Percentiles rank a stretch among this genome's conserved stretches.
Evolutionary conservation across 2,329 filamentous ascomycete genomes (phyloP).

Genomic region (Fusarium verticillioides): DNA sequence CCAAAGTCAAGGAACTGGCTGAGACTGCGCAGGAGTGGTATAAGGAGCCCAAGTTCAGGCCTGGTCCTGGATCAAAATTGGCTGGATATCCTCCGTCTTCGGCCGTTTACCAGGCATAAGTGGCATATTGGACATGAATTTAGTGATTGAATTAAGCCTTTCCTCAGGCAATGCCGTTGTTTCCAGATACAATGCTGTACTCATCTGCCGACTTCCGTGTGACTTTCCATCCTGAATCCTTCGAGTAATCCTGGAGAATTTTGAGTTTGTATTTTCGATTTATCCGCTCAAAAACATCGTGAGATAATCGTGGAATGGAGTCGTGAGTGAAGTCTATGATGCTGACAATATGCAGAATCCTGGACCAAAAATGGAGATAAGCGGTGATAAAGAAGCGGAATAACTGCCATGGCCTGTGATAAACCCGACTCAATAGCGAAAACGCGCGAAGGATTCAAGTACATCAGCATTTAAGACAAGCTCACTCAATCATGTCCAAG

Average conservation of each 20-base stretch:
- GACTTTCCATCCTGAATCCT: not conserved
- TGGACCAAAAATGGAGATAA: not conserved
- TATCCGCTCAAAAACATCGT: not conserved
- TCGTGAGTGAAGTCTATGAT: not conserved
- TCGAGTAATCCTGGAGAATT: not conserved
- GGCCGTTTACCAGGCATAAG: not conserved
- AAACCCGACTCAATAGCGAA: not conserved
- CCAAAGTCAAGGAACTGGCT: not conserved
- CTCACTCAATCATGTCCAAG: not conserved
- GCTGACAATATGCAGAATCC: constrained; percentile 5
- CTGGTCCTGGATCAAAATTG: not conserved
- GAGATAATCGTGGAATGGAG: not conserved
- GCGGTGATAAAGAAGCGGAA: not conserved
- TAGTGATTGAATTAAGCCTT: rapidly evolving
- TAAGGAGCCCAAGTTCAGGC: constrained; percentile 11
- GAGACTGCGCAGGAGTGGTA: constrained; percentile 8
- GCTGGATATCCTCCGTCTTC: not conserved
- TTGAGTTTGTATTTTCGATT: rapidly evolving
- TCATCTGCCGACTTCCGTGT: not conserved
- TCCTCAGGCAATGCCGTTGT: too few relatives aligned
- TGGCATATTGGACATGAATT: too few relatives aligned
- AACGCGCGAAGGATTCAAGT: not conserved
- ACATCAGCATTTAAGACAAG: not conserved
- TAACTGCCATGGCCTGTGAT: not conserved
- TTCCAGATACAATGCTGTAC: not conserved